A percentile compares a stretch with the other conserved stretches of the same genome.
Evolutionary conservation across 2,329 filamentous ascomycete genomes (phyloP).

Genomic region (Colletotrichum graminicola): DNA sequence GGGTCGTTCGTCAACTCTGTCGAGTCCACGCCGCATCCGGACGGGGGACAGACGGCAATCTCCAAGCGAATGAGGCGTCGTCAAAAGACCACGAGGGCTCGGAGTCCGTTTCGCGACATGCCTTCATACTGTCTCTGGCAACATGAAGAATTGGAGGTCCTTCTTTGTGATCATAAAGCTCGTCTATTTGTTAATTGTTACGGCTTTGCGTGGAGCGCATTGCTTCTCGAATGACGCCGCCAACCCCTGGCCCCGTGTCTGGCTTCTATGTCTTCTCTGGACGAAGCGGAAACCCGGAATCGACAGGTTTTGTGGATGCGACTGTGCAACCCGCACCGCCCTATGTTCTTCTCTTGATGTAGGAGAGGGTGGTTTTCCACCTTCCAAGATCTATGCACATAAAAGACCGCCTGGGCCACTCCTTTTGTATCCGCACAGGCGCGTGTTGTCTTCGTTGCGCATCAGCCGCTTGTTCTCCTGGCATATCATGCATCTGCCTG

Average conservation of each 20-base stretch:
- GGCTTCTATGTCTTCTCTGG: constrained; percentile 13
- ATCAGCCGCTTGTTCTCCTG: constrained; percentile 4
- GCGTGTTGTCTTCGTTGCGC: constrained; percentile 24
- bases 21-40: constrained; percentile 15
- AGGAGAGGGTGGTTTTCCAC: constrained; percentile 58
- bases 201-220: constrained; percentile 21
- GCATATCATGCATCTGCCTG: constrained; percentile 13
- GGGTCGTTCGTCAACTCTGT: constrained; percentile 10
- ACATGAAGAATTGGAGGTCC: constrained; percentile 22
- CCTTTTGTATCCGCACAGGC: constrained; percentile 19
- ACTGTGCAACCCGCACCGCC: constrained; percentile 15
- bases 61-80: constrained; percentile 54
- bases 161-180: constrained; percentile 19
- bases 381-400: constrained; percentile 59
- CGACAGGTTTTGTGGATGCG: constrained; percentile 17
- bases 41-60: constrained; percentile 26
- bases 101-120: constrained; percentile 29
- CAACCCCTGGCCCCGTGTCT: constrained; percentile 25
- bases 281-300: not conserved
- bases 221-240: constrained; percentile 23
- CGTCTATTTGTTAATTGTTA: constrained; percentile 29
- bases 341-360: constrained; percentile 54
- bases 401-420: constrained; percentile 46
- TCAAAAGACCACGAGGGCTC: constrained; percentile 53
- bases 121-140: constrained; percentile 36